Conservation (phyloP, 805 yeast genomes). For the Metschnikowia colocasiae region DNA sequence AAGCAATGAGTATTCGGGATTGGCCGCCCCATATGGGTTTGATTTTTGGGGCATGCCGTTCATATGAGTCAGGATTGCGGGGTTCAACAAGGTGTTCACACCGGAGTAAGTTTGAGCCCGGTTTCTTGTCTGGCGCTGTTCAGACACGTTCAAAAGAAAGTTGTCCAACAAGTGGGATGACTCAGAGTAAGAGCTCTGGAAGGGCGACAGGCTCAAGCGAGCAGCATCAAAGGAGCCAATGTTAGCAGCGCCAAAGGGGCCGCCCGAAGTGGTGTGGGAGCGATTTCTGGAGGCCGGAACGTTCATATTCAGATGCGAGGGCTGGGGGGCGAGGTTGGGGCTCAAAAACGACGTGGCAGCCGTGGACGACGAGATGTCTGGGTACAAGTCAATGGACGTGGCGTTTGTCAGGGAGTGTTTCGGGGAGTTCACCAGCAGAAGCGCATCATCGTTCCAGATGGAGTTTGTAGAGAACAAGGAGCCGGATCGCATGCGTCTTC, state of each 20-base stretch:
- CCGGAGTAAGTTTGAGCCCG: slow-evolving; percentile 44
- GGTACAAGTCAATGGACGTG: slow-evolving; percentile 13
- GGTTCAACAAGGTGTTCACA: slow-evolving; percentile 12
- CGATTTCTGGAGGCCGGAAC: slow-evolving; percentile 29
- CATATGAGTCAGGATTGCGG: not conserved
- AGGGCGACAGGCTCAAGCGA: slow-evolving; percentile 24
- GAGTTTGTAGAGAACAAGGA: slow-evolving; percentile 49
- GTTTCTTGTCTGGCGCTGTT: slow-evolving; percentile 21
- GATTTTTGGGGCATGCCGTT: not conserved
- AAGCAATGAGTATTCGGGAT: not conserved
- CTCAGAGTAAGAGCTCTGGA: slow-evolving; percentile 21
- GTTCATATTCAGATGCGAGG: slow-evolving; percentile 10
- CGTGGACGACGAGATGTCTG: slow-evolving; percentile 11
- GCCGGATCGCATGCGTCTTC: slow-evolving; percentile 50
- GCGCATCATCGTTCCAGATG: slow-evolving; percentile 55
- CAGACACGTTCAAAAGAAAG: slow-evolving; percentile 24
- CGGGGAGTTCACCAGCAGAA: slow-evolving; percentile 15
- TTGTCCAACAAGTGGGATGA: slow-evolving; percentile 31
- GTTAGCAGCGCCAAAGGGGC: slow-evolving; percentile 22
- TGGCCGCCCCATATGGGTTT: not conserved
- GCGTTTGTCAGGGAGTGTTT: slow-evolving; percentile 12
- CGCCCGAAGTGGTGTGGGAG: slow-evolving; percentile 50
- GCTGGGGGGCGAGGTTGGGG: slow-evolving; percentile 21
- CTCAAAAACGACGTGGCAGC: slow-evolving; percentile 18
- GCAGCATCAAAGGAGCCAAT: slow-evolving; percentile 14